Base-by-base conservation (phyloP, 75 land plant genomes). In the Larix kaempferi region DNA sequence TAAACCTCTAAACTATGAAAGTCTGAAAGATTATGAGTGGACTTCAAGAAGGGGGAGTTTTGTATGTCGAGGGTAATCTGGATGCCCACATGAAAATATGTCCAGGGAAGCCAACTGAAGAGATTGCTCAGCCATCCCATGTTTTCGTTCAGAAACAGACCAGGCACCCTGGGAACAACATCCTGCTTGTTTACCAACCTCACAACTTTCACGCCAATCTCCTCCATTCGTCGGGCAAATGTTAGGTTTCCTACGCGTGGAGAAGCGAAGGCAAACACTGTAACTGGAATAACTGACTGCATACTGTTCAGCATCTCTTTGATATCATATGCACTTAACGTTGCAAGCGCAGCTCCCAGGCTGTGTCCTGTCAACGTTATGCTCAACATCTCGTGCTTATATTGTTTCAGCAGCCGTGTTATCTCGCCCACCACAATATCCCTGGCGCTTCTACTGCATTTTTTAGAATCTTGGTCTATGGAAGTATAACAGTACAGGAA, bases 131-230 rank as follows among this genome's bases (percentile, higher is more conserved):
- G 33, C 33, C 33, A 29, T 29, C 33, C 33, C 33, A 29, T 0
- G 1, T 29, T 29, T 29, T 77, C 81, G 63, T 86, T 84, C 17
- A 86, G 37, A 0, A 84, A 22, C 2, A 91, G 21, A 1, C 92
- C 92, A 14, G 92, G 92, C 79, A 91, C 72, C 74, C 79, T 80
- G 3, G 93, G 90, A 7, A 91, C 90, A n/a, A 84, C 33, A 73
- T 91, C 92, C 22, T 86, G 86, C 49, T 71, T 75, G 37, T 77
- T 59, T 54, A 80, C 84, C 41, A 83, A 79, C 1, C 92, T 74
- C 26, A 90, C 78, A 23, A 77, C 86, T 80, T 84, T 88, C 58
- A 88, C 88, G 3, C 85, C 81, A 14, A 73, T 12, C 59, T 78
- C 81, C 29, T 81, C 57, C 21, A 87, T 44, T 69, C 79, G 54